These are phyloP conservation scores for Musa beccarii DNA, from an alignment of 176 grass and related monocot genomes.

Conservation along the genomic window DNA sequence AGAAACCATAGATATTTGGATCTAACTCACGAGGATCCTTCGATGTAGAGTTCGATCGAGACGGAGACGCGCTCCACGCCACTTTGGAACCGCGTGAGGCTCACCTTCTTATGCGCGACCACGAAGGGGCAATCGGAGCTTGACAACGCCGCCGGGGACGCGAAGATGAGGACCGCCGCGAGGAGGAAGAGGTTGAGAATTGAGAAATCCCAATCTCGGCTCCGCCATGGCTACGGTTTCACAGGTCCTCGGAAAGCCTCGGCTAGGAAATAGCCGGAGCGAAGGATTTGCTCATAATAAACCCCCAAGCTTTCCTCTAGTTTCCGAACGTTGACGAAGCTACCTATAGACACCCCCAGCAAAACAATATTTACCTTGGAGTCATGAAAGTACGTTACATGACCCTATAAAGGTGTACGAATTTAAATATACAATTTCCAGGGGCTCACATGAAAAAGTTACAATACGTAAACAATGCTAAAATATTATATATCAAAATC, in stretches of 20 bases:
- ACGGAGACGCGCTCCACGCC: conserved; percentile 81
- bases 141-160: conserved; percentile 5
- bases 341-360: no score
- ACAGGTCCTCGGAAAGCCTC: not conserved
- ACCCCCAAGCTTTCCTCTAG: no score
- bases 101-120: conserved; percentile 85
- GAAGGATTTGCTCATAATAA: no score
- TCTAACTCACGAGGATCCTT: conserved; percentile 72
- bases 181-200: conserved; percentile 25
- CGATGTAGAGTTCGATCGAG: conserved; percentile 89
- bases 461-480: no score
- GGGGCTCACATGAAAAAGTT: no score
- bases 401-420: no score
- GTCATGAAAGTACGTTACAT: no score
- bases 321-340: no score
- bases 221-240: conserved; percentile 42
- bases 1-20: not conserved
- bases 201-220: conserved; percentile 7
- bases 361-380: no score
- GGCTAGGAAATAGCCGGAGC: no score
- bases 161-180: conserved; percentile 10
- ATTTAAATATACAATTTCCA: no score
- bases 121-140: conserved; percentile 61
- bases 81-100: conserved; percentile 59
- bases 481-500: no score